A percentile compares a stretch with the other conserved stretches of the same genome.
These are phyloP conservation scores for Leishmania guyanensis DNA, from an alignment of 208 protist species.

Conservation along the genomic window DNA sequence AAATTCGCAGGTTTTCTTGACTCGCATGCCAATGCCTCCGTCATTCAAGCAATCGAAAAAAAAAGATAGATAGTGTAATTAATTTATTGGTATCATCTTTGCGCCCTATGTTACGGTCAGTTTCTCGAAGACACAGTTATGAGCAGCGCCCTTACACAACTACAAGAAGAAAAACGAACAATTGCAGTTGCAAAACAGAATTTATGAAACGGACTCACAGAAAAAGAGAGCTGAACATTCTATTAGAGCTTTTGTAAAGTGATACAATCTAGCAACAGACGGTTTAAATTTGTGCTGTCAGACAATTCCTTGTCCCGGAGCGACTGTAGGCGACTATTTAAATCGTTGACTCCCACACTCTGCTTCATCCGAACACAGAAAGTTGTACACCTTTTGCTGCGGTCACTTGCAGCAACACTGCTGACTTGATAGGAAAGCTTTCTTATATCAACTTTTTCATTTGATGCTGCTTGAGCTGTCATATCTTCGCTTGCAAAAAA, in stretches of 20 bases:
- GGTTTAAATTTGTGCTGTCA: constrained; percentile 1
- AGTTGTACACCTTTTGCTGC: constrained; percentile 1
- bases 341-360: neutral
- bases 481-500: constrained; percentile 26
- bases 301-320: constrained; percentile 8
- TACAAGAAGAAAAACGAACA: neutral
- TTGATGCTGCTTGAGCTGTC: neutral
- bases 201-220: neutral
- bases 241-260: neutral
- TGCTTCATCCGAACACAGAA: constrained; percentile 27
- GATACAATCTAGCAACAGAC: constrained; percentile 6
- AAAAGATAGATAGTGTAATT: too few species aligned
- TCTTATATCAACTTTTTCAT: constrained; percentile 12
- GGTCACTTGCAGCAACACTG: neutral
- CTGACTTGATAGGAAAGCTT: constrained; percentile 22
- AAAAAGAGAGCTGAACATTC: neutral
- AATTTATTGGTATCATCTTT: neutral
- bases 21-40: too few species aligned
- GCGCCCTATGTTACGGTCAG: neutral
- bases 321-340: constrained; percentile 9
- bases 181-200: neutral
- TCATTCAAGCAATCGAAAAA: too few species aligned
- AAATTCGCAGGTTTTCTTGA: too few species aligned
- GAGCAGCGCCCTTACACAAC: too few species aligned
- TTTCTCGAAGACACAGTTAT: neutral